Conservation (phyloP, 345 rosid species). For the Camelina sativa region DNA sequence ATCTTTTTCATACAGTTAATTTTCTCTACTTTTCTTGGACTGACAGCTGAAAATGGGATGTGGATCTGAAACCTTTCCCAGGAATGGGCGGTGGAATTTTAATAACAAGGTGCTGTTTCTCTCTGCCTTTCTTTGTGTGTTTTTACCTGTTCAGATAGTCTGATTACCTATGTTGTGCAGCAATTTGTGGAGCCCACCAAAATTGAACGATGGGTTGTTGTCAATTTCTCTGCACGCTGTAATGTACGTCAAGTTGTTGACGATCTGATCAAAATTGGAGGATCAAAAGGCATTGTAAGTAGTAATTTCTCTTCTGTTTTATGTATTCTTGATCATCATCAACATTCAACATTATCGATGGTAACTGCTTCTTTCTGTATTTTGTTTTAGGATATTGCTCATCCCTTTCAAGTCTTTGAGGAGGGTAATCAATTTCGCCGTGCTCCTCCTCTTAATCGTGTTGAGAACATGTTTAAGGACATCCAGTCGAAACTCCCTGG, state of each 20-base stretch:
- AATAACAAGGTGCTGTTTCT: slow-evolving; percentile 73
- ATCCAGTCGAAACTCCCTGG: slow-evolving; percentile 76
- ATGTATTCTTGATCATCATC: slow-evolving; percentile 6
- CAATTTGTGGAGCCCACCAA: slow-evolving; percentile 75
- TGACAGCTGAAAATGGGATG: slow-evolving; percentile 79
- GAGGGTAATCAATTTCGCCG: slow-evolving; percentile 62
- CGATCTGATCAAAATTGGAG: slow-evolving; percentile 66
- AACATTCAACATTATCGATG: slow-evolving; percentile 12
- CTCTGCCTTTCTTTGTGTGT: background rate
- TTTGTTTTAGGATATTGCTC: slow-evolving; percentile 50
- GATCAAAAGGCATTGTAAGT: slow-evolving; percentile 86
- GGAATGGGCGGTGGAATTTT: slow-evolving; percentile 93
- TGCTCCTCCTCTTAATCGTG: slow-evolving; percentile 64
- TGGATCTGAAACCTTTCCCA: slow-evolving; percentile 72
- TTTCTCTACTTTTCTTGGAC: slow-evolving; percentile 10
- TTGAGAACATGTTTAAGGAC: slow-evolving; percentile 83
- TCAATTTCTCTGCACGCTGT: slow-evolving; percentile 84
- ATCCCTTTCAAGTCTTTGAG: slow-evolving; percentile 66
- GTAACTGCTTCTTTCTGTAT: slow-evolving; percentile 14
- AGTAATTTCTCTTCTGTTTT: background rate
- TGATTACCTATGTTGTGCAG: slow-evolving; percentile 44
- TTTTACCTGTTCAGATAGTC: slow-evolving; percentile 31
- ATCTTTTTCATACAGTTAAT: background rate
- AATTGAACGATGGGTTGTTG: slow-evolving; percentile 79
- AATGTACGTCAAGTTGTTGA: slow-evolving; percentile 58